Evolutionary conservation across 2,329 filamentous ascomycete species (phyloP).

Genomic region (Pestalotiopsis sp.): DNA sequence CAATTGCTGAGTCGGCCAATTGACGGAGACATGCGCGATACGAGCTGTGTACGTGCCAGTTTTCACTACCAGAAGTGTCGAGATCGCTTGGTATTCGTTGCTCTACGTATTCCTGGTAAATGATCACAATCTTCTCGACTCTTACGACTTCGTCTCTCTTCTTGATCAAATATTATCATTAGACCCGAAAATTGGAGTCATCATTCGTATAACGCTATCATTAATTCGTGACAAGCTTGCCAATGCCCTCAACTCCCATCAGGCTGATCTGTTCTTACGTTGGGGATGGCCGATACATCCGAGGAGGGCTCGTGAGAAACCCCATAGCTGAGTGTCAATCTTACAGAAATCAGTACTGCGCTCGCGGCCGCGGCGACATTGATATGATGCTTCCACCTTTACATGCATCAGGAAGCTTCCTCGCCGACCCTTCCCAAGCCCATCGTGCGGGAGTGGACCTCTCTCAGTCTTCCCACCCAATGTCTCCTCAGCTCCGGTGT

Average conservation of each 20-base stretch:
- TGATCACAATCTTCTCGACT: neutral
- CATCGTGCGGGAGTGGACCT: slow-evolving; percentile 42
- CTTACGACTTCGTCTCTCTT: neutral
- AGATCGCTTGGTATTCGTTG: too few species aligned
- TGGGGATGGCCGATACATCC: neutral
- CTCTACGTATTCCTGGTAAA: neutral
- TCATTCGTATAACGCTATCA: slow-evolving; percentile 5
- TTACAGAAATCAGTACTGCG: neutral
- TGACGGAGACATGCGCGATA: too few species aligned
- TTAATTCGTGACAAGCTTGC: neutral
- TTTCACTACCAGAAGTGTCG: too few species aligned
- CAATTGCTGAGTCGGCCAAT: too few species aligned
- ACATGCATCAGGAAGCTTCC: slow-evolving; percentile 22
- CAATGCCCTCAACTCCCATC: neutral
- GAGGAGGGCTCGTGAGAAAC: neutral
- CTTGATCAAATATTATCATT: neutral
- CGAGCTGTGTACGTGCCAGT: too few species aligned
- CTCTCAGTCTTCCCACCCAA: slow-evolving; percentile 57
- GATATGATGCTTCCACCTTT: neutral
- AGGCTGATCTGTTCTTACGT: neutral
- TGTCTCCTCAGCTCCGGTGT: slow-evolving; percentile 52
- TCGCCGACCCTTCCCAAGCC: slow-evolving; percentile 32
- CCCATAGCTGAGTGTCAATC: neutral
- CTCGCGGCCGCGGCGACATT: neutral
- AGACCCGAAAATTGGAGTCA: neutral